Evolutionary conservation across 1,284 basidiomycete species (phyloP).

Genomic region (Schizophyllum commune): DNA sequence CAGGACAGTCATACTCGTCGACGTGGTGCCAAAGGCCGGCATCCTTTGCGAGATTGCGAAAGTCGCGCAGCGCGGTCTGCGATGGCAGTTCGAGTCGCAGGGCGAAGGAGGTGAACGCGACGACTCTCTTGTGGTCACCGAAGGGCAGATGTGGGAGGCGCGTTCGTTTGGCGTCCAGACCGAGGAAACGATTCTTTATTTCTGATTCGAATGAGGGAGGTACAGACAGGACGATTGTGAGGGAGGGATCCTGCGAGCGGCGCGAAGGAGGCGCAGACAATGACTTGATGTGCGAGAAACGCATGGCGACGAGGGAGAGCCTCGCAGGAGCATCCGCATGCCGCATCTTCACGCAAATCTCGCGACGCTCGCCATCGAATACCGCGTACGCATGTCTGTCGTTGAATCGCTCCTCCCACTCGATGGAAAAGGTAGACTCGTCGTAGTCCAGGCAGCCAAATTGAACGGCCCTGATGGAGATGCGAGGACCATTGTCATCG

Average conservation of each 20-base stretch:
- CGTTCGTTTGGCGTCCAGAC: conserved; percentile 12
- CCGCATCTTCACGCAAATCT: background rate
- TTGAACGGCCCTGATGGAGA: conserved; percentile 24
- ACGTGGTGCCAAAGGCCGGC: conserved; percentile 30
- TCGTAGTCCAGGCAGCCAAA: conserved; percentile 46
- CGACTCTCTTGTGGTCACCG: conserved; percentile 27
- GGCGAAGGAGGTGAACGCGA: conserved; percentile 39
- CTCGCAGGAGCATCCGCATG: background rate
- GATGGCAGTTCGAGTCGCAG: conserved; percentile 38
- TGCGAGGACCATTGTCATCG: background rate
- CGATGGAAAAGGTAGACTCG: conserved; percentile 38
- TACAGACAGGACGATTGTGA: conserved; percentile 33
- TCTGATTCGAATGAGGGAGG: conserved; percentile 37
- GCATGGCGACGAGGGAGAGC: conserved; percentile 28
- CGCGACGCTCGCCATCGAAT: background rate
- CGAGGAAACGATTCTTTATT: too few species aligned
- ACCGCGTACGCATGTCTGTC: background rate
- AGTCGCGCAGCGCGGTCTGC: conserved; percentile 25
- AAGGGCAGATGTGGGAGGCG: conserved; percentile 27
- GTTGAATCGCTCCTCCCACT: conserved; percentile 35
- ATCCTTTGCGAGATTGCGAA: conserved; percentile 27
- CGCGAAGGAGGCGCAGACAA: conserved; percentile 28
- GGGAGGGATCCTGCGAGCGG: conserved; percentile 20
- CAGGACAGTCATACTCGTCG: conserved; percentile 27
- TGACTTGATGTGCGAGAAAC: conserved; percentile 35